These are phyloP conservation scores for Cutaneotrichosporon cyanovorans DNA, from an alignment of 1,284 basidiomycete genomes.

Conservation along the genomic window DNA sequence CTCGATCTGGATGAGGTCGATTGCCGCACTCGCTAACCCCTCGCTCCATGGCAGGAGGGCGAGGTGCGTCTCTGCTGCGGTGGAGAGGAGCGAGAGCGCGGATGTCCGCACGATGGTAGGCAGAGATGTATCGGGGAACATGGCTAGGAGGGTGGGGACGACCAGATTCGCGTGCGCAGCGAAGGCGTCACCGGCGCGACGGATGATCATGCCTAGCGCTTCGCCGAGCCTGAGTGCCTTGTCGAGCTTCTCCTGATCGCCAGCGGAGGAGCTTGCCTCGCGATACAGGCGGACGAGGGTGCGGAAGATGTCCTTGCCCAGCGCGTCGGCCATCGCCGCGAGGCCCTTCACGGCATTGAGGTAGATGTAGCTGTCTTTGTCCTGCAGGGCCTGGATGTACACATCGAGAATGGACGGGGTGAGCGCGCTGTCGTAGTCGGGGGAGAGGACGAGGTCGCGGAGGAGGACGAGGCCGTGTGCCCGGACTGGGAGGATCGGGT, in stretches of 20 bases:
- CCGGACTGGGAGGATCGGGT: slow-evolving; percentile 88
- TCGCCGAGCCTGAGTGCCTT: slow-evolving; percentile 76
- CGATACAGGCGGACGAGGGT: slow-evolving; percentile 60
- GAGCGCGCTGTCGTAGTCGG: slow-evolving; percentile 50
- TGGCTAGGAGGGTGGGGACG: slow-evolving; percentile 60
- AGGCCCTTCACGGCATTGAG: slow-evolving; percentile 87
- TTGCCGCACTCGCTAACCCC: slow-evolving; percentile 58
- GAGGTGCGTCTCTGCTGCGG: slow-evolving; percentile 59
- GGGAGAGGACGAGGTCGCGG: slow-evolving; percentile 59
- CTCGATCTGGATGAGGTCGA: slow-evolving; percentile 74
- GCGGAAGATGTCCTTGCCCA: slow-evolving; percentile 64
- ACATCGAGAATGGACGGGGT: slow-evolving; percentile 78
- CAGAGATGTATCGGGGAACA: slow-evolving; percentile 55
- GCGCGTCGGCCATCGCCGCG: slow-evolving; percentile 65
- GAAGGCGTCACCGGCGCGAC: slow-evolving; percentile 63
- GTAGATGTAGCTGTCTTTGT: slow-evolving; percentile 92
- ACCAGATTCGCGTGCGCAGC: slow-evolving; percentile 53
- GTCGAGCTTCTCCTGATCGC: slow-evolving; percentile 63
- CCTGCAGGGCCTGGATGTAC: slow-evolving; percentile 75
- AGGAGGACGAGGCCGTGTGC: slow-evolving; percentile 82
- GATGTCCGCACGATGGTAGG: slow-evolving; percentile 72
- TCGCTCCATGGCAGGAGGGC: slow-evolving; percentile 58
- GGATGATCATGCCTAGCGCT: slow-evolving; percentile 71
- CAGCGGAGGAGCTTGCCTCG: slow-evolving; percentile 38
- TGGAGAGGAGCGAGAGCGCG: slow-evolving; percentile 69